Evolutionary conservation across 1,284 basidiomycete genomes (phyloP).

Genomic region (Dichomitus squalens): DNA sequence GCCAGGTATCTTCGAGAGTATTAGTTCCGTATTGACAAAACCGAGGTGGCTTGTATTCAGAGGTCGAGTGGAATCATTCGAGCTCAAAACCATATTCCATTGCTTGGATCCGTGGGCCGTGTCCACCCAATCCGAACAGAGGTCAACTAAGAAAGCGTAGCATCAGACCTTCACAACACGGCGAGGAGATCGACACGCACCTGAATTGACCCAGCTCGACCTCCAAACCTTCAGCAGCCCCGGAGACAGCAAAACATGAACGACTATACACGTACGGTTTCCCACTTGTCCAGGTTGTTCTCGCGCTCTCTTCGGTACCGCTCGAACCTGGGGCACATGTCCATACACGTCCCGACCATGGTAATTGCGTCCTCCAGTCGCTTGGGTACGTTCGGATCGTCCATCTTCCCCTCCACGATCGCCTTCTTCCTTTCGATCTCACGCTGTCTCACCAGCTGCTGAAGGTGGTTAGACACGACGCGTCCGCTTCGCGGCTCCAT

Average conservation of each 20-base stretch:
- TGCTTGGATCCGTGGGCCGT: neutral
- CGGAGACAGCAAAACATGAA: slow-evolving; percentile 6
- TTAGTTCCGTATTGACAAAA: slow-evolving; percentile 33
- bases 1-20: slow-evolving; percentile 59
- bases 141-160: neutral
- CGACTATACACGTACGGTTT: slow-evolving; percentile 61
- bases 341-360: slow-evolving; percentile 87
- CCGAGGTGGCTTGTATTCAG: neutral
- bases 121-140: slow-evolving; percentile 20
- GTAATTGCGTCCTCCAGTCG: slow-evolving; percentile 87
- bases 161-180: neutral
- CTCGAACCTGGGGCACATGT: slow-evolving; percentile 96
- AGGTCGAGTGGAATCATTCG: slow-evolving; percentile 13
- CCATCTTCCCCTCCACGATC: slow-evolving; percentile 87
- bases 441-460: slow-evolving; percentile 70
- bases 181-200: slow-evolving; percentile 9
- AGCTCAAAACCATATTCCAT: neutral
- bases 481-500: neutral
- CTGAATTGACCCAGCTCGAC: slow-evolving; percentile 17
- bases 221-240: slow-evolving; percentile 22
- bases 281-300: slow-evolving; percentile 87
- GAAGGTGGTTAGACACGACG: neutral
- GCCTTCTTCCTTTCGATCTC: slow-evolving; percentile 76
- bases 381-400: slow-evolving; percentile 78
- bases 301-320: slow-evolving; percentile 89